Base-by-base conservation (phyloP, 129 eudicot genomes). In the Centaurea solstitialis region DNA sequence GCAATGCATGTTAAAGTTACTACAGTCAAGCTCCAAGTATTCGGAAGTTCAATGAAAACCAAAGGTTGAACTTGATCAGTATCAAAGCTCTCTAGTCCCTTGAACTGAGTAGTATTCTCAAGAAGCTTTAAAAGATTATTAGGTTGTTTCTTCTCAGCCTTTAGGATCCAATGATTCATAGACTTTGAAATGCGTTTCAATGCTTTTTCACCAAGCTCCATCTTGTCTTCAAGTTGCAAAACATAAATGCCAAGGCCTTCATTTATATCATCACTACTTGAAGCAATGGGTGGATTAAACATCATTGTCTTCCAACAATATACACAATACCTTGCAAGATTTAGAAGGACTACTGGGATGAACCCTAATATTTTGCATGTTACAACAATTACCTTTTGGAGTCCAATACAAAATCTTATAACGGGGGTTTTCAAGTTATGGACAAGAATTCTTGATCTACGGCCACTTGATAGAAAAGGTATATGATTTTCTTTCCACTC, bases 1-100 rank as follows among this genome's bases (percentile, higher is more conserved):
- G 81, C 85, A 28, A 85, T 80, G 69, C 85, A 59, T 18, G 85
- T 71, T 20, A 80, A 65, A 0, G 88, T 85, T 26, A 74, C 85
- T 30, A 80, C 37, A 0, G 81, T 62, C 21, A 80, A 79, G 64
- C 84, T 70, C 88, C 30, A 26, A 26, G 1, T 26, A 2, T 26
- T 26, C 30, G 30, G 30, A 26, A 26, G 30, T 26, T 26, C 30
- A 26, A 26, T 2, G 30, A 26, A 26, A 26, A 26, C 30, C 30
- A 26, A 26, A 26, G 30, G 30, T 26, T 1, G 30, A 26, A 26
- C 30, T 26, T 26, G 30, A 26, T 26, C 30, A 1, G 30, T 26
- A 2, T 26, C 30, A 26, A 26, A 26, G 30, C 30, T 26, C 30
- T 26, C 30, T 26, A 26, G 30, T 26, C 30, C 30, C 30, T 26